Percentiles rank a stretch among this genome's conserved stretches.
These are phyloP conservation scores for Trypanosomatidae sp. DNA, from an alignment of 208 protist genomes.

Conservation along the genomic window DNA sequence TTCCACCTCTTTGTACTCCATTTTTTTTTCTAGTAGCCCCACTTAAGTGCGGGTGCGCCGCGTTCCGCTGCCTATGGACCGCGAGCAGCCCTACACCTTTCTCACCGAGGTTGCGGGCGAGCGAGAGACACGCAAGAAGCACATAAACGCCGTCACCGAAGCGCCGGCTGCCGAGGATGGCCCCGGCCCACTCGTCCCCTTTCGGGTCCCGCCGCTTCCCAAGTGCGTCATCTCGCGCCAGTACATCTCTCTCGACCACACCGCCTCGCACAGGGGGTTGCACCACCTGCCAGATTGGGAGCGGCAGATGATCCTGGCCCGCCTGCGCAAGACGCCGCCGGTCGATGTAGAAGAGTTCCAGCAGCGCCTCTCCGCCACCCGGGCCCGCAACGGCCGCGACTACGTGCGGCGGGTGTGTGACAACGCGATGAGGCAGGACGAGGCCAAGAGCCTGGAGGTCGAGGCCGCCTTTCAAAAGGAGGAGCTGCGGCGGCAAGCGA, in stretches of 20 bases:
- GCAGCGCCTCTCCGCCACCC: slow-evolving; percentile 32
- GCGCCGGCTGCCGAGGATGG: no score
- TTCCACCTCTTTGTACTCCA: no score
- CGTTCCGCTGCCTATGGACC: no score
- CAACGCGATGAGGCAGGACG: slow-evolving; percentile 19
- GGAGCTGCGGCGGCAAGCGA: slow-evolving; percentile 40
- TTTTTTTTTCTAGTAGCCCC: no score
- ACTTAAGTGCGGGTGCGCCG: no score
- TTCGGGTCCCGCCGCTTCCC: slow-evolving; percentile 51
- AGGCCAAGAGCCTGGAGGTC: slow-evolving; percentile 1
- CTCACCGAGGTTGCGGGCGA: no score
- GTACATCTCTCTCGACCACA: slow-evolving; percentile 33
- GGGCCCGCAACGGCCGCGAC: slow-evolving; percentile 41
- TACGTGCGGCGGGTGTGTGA: slow-evolving; percentile 40
- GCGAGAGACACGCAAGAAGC: no score
- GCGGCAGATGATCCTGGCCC: slow-evolving; percentile 52
- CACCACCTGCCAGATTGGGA: slow-evolving; percentile 52
- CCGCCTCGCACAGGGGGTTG: slow-evolving; percentile 8
- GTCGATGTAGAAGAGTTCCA: slow-evolving; percentile 63
- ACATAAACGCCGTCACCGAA: no score
- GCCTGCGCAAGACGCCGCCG: slow-evolving; percentile 31
- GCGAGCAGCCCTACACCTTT: no score
- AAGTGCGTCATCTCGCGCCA: slow-evolving; percentile 13
- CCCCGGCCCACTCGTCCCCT: slow-evolving; percentile 31
- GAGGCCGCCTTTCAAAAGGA: slow-evolving; percentile 25